Evolutionary conservation across 75 land plant species (phyloP), one percentile per base, ranked within the genome.

Genomic region (Sequoia sempervirens): DNA sequence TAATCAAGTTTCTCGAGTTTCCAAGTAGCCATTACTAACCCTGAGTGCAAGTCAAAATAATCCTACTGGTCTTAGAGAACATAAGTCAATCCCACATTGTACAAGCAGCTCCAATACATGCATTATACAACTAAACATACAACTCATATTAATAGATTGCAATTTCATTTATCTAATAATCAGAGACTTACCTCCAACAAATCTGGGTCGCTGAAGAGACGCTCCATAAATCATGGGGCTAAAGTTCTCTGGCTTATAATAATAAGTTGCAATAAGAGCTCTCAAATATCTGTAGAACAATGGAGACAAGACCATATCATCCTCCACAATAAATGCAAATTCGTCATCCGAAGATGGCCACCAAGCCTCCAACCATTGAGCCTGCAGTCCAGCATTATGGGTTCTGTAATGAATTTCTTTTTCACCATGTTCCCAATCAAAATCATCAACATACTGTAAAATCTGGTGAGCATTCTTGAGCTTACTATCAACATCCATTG

Each of bases 311-410:
- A 91, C 92, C 92, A 97, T 89, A 85, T 97, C 99, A 84, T 97
- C 99, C 81, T 97, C 99, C 20, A 97, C 98, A 23, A 97, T 89
- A 74, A 97, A 94, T 2, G 93, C 99, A 84, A 97, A 97, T 81
- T 96, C 98, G 66, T 97, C 83, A 73, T 94, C 91, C 2, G 93
- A 90, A 14, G 86, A 76, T 12, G 99, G 99, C 99, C 98, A 97
- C 99, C 99, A 97, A n/a, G 99, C 93, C 87, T 97, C 98, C 68
- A 96, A 80, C 99, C 99, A 97, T 90, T 97, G 99, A 28, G 89
- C 95, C 88, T 97, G 99, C 68, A 96, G 80, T 18, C 99, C 99
- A 5, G 79, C 96, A 81, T 96, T 96, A 54, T 79, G 85, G 28
- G 93, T 94, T 79, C 99, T 47, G 81, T 97, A 96, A 83, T 97